Base-by-base conservation (phyloP, 495 filamentous ascomycete species). In the Xylaria intraflava region DNA sequence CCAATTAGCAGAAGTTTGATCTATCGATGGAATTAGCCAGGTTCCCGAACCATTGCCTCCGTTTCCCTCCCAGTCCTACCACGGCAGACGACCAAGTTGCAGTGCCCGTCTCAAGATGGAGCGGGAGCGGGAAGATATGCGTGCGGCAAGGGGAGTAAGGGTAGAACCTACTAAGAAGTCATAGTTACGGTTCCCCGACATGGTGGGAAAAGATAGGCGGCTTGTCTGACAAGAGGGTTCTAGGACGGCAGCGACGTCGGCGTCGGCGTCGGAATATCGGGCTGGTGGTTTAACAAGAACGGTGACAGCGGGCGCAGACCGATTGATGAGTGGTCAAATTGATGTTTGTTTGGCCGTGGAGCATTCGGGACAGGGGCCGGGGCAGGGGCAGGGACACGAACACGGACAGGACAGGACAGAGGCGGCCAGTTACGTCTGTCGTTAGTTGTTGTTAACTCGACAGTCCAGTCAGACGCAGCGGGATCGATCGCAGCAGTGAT, bases 1-100 rank as follows among this genome's bases (percentile, higher is more conserved):
- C 93, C 93, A 66, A 98, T 98, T 68, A 98, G 82, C 66, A 99
- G 82, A 50, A 99, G 82, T 78, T 99, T 99, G 78, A 99, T 99
- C 93, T 96, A 67, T 57, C 48, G 17, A 51, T 12, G 26, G 23
- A 20, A 22, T 8, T 16, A 3, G 29, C 49, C 29, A 55, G 52
- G 14, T 22, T 31, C 27, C 22, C 10, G 24, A 11, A 49, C 35
- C 36, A 12, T 7, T 10, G 12, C 19, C 3, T 3, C 33, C 3
- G n/a, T 35, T 22, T 23, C 9, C 14, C 38, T 20, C 6, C 43
- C 38, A n/a, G 17, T 31, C 7, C 12, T 11, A 17, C n/a, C n/a
- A 20, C 22, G n/a, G 22, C 38, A 51, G 24, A 20, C 36, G 22
- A 1, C 16, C 10, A 44, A 8, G 41, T 12, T 26, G 14, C 44